A percentile compares a stretch with the other conserved stretches of the same genome.
Conservation (phyloP, 495 filamentous ascomycete genomes). For the Baudoinia panamericana region DNA sequence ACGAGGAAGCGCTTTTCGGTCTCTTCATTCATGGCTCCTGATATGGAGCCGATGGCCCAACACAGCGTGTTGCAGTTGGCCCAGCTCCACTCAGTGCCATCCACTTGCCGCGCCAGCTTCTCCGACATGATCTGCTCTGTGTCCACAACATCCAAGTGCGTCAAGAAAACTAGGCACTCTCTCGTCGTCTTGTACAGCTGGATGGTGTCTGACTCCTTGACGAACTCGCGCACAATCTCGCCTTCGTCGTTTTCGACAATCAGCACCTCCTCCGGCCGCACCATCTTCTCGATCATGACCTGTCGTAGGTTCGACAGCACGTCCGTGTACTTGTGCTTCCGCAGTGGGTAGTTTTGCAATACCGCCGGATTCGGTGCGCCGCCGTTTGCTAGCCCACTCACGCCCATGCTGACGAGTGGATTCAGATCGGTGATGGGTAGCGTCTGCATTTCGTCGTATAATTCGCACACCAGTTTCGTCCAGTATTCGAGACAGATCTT, state of each 20-base stretch:
- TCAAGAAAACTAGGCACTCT: conserved; percentile 94
- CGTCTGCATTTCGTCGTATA: conserved; percentile 97
- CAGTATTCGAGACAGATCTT: conserved; percentile 99
- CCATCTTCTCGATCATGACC: conserved; percentile 99
- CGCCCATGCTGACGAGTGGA: conserved; percentile 65
- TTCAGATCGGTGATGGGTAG: conserved; percentile 85
- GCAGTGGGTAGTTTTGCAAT: conserved; percentile 73
- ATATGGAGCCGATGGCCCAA: conserved; percentile 98
- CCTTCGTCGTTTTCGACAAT: conserved; percentile 99
- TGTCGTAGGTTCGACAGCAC: conserved; percentile 84
- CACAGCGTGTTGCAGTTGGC: conserved; percentile 98
- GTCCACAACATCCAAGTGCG: conserved; percentile 92
- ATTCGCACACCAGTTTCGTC: conserved; percentile 95
- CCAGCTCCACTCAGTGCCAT: conserved; percentile 96
- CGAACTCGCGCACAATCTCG: conserved; percentile 96
- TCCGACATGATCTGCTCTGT: conserved; percentile 99
- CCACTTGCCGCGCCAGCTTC: conserved; percentile 86
- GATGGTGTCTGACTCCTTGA: conserved; percentile 97
- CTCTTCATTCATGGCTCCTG: conserved; percentile 97
- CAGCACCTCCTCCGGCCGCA: conserved; percentile 92
- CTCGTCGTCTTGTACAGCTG: conserved; percentile 98
- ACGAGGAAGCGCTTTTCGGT: conserved; percentile 97
- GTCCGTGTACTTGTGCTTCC: conserved; percentile 94
- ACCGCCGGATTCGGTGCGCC: conserved; percentile 75
- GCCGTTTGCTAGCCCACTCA: conserved; percentile 55